These are phyloP conservation scores for Dimocarpus longan DNA, from an alignment of 345 rosid species.

Conservation along the genomic window DNA sequence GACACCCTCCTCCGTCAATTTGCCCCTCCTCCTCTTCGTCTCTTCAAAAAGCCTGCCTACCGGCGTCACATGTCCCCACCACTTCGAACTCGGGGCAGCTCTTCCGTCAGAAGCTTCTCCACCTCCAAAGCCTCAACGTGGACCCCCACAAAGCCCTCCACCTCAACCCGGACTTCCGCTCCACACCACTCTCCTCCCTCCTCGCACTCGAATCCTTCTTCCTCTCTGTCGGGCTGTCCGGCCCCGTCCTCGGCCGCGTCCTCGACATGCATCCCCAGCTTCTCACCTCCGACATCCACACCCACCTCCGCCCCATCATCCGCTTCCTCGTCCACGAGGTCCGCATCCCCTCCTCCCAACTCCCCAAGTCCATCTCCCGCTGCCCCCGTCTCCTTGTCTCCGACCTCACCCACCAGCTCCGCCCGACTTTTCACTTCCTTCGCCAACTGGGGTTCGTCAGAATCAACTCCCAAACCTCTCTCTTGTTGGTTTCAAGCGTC, in stretches of 20 bases:
- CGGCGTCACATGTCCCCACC: not conserved
- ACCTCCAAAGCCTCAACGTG: slow-evolving; percentile 66
- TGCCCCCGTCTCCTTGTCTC: slow-evolving; percentile 68
- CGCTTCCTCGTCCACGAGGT: slow-evolving; percentile 70
- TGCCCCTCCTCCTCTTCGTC: not conserved
- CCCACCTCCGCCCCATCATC: slow-evolving; percentile 53
- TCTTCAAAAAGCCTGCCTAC: not conserved
- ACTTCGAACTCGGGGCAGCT: slow-evolving; percentile 59
- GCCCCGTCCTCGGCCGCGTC: slow-evolving; percentile 64
- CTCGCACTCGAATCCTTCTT: slow-evolving; percentile 59
- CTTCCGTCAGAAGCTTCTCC: slow-evolving; percentile 69
- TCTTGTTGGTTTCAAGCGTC: slow-evolving; percentile 66
- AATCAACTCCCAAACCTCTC: slow-evolving; percentile 52
- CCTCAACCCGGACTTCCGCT: slow-evolving; percentile 73
- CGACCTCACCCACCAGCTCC: slow-evolving; percentile 51
- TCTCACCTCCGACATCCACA: slow-evolving; percentile 64
- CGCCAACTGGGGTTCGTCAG: slow-evolving; percentile 54
- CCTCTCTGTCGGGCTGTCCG: slow-evolving; percentile 63
- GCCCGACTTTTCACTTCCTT: slow-evolving; percentile 62
- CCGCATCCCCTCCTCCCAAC: slow-evolving; percentile 42
- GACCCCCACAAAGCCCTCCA: slow-evolving; percentile 68
- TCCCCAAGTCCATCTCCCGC: slow-evolving; percentile 63
- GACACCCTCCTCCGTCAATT: slow-evolving; percentile 1
- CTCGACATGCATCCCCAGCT: slow-evolving; percentile 80
- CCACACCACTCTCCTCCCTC: slow-evolving; percentile 71